Evolutionary conservation across 805 yeast species (phyloP), one percentile per base, ranked within the genome.

Genomic region (Kluyveromyces starmeri): DNA sequence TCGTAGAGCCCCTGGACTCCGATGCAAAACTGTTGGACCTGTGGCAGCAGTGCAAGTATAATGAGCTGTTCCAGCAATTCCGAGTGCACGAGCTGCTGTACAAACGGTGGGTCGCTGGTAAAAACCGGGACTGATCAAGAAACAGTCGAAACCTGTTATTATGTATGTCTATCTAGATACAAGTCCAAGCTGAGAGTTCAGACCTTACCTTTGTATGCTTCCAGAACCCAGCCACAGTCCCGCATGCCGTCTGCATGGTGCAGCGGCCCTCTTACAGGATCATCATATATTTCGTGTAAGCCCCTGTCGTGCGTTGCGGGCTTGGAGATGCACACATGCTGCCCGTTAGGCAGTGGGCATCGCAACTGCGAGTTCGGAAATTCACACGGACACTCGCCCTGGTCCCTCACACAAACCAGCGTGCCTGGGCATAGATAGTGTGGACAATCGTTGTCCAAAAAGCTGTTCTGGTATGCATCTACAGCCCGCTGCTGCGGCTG

Each of bases 351-450:
- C 26, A 83, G 62, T 2, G 70, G 53, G 57, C 98, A 92, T 50
- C 83, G 81, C 41, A 83, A 50, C 53, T 89, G 95, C 1, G 94
- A 78, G 39, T 76, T 73, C 1, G 95, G 92, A 51, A 75, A 89
- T 2, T 84, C 85, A 55, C 98, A 92, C 2, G 96, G 95, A 55
- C 98, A 92, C 34, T 78, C 82, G 6, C 67, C 45, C 0, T 84
- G 74, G 1, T 58, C 48, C 2, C 68, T 66, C 0, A 84, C 98
- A 62, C 98, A 92, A 7, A 66, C 66, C 26, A 77, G 64, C 0
- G 96, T 84, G 45, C 78, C 94, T 3, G 84, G 84, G 53, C 98
- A 92, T 22, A 89, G 58, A 53, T 78, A 89, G 5, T 64, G 62
- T 7, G 60, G 57, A 51, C 98, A 92, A 3, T 64, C 60, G 40